phyloP scores from a whole-genome alignment of 176 grass and related monocot genomes.

The Juncus effusus region DNA sequence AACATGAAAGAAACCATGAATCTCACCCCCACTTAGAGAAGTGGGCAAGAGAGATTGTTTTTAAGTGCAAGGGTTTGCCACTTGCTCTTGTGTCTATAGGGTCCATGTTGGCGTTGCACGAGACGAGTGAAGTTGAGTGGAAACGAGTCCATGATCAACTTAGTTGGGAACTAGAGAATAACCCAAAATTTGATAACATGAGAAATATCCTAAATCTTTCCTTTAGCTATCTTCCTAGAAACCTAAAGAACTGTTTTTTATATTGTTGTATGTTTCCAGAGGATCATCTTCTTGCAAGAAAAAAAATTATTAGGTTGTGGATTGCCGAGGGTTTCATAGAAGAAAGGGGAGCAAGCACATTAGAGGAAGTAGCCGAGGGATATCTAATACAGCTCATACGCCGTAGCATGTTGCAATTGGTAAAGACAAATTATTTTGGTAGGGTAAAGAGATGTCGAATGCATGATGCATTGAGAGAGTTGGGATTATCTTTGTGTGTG shows the following conservation, averaged over 20 bases:
- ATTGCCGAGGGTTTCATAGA: conserved; percentile 34
- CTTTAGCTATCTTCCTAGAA: conserved; percentile 13
- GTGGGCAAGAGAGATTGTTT: conserved; percentile 24
- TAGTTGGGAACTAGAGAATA: conserved; percentile 23
- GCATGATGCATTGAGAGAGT: conserved; percentile 43
- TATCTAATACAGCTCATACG: conserved; percentile 26
- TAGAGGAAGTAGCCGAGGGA: conserved; percentile 34
- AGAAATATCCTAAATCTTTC: conserved; percentile 25
- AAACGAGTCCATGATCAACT: conserved; percentile 24
- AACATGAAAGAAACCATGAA: background rate
- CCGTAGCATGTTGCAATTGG: conserved; percentile 23
- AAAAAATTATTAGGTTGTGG: conserved; percentile 32
- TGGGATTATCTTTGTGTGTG: conserved; percentile 25
- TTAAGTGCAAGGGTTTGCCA: conserved; percentile 28
- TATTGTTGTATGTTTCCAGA: conserved; percentile 34
- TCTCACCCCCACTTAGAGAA: conserved; percentile 4
- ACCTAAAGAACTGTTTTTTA: conserved; percentile 36
- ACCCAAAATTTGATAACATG: conserved; percentile 4
- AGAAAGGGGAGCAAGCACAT: conserved; percentile 19
- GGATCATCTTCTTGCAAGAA: conserved; percentile 9
- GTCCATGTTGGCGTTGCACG: background rate
- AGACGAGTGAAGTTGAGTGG: conserved; percentile 22
- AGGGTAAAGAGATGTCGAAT: conserved; percentile 26
- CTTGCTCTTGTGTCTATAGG: conserved; percentile 33
- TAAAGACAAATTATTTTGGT: background rate